Conservation (phyloP, 768 basidiomycete species). For the Mycena belliarum region DNA sequence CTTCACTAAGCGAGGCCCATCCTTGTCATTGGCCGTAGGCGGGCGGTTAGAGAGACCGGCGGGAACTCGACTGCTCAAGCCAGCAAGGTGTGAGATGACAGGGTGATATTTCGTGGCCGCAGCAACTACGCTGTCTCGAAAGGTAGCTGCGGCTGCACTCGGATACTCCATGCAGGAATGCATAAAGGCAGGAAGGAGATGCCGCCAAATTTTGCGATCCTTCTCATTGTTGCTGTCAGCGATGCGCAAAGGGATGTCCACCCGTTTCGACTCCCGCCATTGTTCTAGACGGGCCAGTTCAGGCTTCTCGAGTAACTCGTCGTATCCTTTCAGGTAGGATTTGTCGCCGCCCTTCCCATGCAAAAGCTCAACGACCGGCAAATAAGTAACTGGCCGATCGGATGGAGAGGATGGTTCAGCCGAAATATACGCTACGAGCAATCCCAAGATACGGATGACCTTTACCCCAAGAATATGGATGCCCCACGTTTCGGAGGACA, state of each 20-base stretch:
- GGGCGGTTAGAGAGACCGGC: conserved; percentile 44
- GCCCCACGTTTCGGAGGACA: conserved; percentile 53
- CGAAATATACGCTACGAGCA: conserved; percentile 47
- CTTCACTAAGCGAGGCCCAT: conserved; percentile 50
- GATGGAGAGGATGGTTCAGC: conserved; percentile 31
- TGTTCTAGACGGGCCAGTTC: conserved; percentile 65
- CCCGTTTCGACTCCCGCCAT: conserved; percentile 59
- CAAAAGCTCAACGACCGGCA: conserved; percentile 53
- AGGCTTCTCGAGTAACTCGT: conserved; percentile 62
- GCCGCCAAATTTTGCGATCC: conserved; percentile 75
- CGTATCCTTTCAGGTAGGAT: conserved; percentile 58
- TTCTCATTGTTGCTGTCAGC: conserved; percentile 69
- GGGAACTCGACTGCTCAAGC: conserved; percentile 61
- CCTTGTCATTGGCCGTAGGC: conserved; percentile 43
- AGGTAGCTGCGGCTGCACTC: conserved; percentile 44
- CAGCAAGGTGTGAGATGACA: conserved; percentile 71
- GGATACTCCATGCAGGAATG: conserved; percentile 54
- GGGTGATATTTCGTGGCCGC: conserved; percentile 72
- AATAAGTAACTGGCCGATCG: conserved; percentile 28
- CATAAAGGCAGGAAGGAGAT: conserved; percentile 67
- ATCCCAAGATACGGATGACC: conserved; percentile 58
- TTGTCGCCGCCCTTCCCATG: conserved; percentile 49
- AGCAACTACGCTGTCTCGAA: conserved; percentile 69
- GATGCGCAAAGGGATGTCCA: conserved; percentile 63
- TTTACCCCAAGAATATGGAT: conserved; percentile 65